A percentile compares a stretch with the other conserved stretches of the same genome.
Evolutionary conservation across 371 early-diverging fungal genomes (phyloP).

Genomic region (Rhizopus delemar): DNA sequence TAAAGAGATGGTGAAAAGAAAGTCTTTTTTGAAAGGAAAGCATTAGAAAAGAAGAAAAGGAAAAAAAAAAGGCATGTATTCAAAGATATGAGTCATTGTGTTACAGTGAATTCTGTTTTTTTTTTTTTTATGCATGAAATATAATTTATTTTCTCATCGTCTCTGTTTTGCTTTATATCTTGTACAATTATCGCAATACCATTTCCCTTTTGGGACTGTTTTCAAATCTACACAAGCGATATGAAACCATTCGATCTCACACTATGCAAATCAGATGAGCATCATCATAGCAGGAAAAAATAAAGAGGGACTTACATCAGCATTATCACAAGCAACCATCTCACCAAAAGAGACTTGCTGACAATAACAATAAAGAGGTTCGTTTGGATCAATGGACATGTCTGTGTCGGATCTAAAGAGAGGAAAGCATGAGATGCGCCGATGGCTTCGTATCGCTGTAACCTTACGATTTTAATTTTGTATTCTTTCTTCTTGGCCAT

Average conservation of each 20-base stretch:
- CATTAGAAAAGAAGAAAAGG: background rate
- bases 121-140: background rate
- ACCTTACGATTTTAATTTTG: conserved; percentile 18
- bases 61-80: background rate
- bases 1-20: background rate
- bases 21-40: background rate
- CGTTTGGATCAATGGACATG: conserved; percentile 90
- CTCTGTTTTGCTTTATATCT: conserved; percentile 25
- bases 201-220: conserved; percentile 84
- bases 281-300: background rate
- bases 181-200: conserved; percentile 86
- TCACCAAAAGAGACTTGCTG: conserved; percentile 94
- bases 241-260: conserved; percentile 96
- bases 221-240: conserved; percentile 88
- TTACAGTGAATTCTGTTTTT: background rate
- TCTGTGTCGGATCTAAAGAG: conserved; percentile 43
- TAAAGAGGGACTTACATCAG: conserved; percentile 62
- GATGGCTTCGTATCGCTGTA: background rate
- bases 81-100: background rate
- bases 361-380: conserved; percentile 94
- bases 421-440: background rate
- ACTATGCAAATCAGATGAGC: conserved; percentile 42
- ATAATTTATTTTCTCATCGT: conserved; percentile 7
- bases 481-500: conserved; percentile 20
- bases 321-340: conserved; percentile 96